A percentile compares a stretch with the other conserved stretches of the same genome.
These are phyloP conservation scores for Colletotrichum limetticola DNA, from an alignment of 2,329 filamentous ascomycete species.

Conservation along the genomic window DNA sequence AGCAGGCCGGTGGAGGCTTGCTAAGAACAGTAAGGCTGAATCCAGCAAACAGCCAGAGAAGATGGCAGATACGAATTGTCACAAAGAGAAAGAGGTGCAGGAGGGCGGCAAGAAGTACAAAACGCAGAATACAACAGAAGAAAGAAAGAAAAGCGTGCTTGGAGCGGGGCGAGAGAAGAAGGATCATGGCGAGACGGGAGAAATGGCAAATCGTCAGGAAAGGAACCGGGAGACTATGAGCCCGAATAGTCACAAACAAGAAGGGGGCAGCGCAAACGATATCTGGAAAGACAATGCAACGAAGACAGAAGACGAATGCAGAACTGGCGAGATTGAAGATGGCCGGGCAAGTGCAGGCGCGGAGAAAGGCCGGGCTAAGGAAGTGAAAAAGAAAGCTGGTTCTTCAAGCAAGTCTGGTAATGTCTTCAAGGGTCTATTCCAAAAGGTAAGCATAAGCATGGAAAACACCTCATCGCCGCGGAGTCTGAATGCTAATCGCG, in stretches of 20 bases:
- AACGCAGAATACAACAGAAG: background rate
- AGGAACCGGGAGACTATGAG: background rate
- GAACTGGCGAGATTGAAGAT: background rate
- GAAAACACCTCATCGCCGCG: too few relatives aligned
- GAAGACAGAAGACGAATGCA: background rate
- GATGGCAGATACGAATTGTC: too few relatives aligned
- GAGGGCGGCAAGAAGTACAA: background rate
- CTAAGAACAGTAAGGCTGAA: too few relatives aligned
- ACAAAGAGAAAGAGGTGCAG: background rate
- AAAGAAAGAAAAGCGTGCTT: background rate
- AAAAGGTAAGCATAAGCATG: slow-evolving; percentile 11
- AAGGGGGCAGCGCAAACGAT: background rate
- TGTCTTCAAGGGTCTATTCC: slow-evolving; percentile 12
- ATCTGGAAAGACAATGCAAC: background rate
- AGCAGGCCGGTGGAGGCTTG: too few relatives aligned
- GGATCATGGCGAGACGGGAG: too few relatives aligned
- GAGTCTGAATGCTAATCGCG: too few relatives aligned
- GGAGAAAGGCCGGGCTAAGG: too few relatives aligned
- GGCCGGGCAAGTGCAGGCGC: too few relatives aligned
- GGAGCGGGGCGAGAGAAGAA: background rate
- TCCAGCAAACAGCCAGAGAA: too few relatives aligned
- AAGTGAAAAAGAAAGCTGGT: background rate
- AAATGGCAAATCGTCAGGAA: background rate
- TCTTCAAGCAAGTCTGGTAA: background rate
- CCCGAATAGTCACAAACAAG: background rate